Conservation (phyloP, 2,329 filamentous ascomycete species). For the Colletotrichum acutatum region DNA sequence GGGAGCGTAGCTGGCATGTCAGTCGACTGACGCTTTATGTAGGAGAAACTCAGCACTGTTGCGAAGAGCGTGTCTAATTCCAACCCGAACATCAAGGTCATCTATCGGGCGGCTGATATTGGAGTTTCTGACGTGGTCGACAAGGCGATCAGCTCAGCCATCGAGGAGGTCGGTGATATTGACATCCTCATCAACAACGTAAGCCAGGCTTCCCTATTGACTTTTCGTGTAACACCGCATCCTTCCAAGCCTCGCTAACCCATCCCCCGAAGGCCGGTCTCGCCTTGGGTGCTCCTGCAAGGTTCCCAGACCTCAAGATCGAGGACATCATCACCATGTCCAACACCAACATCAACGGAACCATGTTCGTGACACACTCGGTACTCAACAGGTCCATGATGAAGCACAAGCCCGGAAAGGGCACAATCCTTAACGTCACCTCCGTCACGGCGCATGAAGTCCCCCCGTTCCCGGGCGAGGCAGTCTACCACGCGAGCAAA, state of each 20-base stretch:
- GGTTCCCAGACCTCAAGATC: conserved; percentile 54
- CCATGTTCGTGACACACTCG: conserved; percentile 57
- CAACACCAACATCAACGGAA: conserved; percentile 58
- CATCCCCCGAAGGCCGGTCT: conserved; percentile 49
- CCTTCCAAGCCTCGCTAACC: not conserved
- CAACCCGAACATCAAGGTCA: conserved; percentile 17
- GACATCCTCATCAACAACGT: conserved; percentile 60
- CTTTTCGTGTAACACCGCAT: not conserved
- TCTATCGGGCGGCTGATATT: conserved; percentile 43
- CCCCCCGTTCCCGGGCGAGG: conserved; percentile 60
- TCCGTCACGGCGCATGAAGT: conserved; percentile 58
- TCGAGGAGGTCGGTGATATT: conserved; percentile 49
- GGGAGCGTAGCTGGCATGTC: too few species aligned
- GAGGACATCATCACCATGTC: conserved; percentile 56
- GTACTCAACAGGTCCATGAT: conserved; percentile 57
- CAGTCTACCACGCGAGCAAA: conserved; percentile 60
- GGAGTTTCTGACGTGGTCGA: conserved; percentile 44
- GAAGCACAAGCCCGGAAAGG: conserved; percentile 45
- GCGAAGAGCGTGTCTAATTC: conserved; percentile 36
- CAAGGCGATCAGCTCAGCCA: conserved; percentile 42
- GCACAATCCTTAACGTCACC: conserved; percentile 60
- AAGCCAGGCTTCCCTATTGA: not conserved
- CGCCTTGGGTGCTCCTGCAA: conserved; percentile 55
- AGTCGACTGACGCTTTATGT: not conserved
- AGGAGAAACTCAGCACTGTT: conserved; percentile 39